phyloP scores from a whole-genome alignment of 306 rosid species.

The Hippophae tibetana region DNA sequence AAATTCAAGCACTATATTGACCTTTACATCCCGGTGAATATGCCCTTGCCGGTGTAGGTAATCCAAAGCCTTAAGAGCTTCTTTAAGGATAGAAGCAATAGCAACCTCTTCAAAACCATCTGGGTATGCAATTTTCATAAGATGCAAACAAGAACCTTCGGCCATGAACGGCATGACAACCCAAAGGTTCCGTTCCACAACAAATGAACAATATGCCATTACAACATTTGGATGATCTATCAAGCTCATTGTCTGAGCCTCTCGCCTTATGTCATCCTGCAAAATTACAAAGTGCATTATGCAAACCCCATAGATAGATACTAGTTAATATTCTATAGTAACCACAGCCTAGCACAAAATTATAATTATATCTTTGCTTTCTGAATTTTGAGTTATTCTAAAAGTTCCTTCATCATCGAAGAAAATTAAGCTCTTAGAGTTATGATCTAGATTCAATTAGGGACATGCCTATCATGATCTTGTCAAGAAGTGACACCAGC shows the following conservation, averaged over 20 bases:
- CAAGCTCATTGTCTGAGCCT: conserved; percentile 91
- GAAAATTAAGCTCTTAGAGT: not conserved
- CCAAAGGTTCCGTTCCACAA: conserved; percentile 77
- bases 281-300: conserved; percentile 1
- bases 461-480: not conserved
- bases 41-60: conserved; percentile 91
- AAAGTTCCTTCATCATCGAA: not conserved
- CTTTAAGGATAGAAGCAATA: conserved; percentile 72
- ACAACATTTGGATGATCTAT: conserved; percentile 91
- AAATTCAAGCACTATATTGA: conserved; percentile 8
- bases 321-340: not conserved
- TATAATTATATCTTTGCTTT: not conserved
- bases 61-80: conserved; percentile 80
- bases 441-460: not conserved
- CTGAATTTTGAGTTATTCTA: not conserved
- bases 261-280: conserved; percentile 72
- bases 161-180: conserved; percentile 95
- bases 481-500: not conserved
- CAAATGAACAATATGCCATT: conserved; percentile 76
- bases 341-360: not conserved
- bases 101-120: conserved; percentile 87
- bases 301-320: not conserved
- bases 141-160: conserved; percentile 92
- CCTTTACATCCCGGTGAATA: conserved; percentile 95
- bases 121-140: conserved; percentile 79